phyloP scores from a whole-genome alignment of 345 rosid genomes.

The Populus simonii region DNA sequence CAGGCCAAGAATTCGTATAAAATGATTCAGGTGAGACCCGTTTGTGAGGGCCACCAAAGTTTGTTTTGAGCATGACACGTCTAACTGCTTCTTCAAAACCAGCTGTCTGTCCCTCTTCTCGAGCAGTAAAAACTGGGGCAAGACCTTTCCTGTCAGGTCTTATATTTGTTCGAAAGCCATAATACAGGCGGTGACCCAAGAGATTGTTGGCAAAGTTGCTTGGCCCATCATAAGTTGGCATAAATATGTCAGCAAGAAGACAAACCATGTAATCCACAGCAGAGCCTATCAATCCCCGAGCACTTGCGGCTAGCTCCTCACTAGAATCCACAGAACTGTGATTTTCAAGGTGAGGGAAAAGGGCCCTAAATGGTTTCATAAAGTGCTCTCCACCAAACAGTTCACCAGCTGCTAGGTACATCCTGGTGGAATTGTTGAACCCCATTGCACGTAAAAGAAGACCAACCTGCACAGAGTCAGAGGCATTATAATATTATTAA shows the following conservation, averaged over 20 bases:
- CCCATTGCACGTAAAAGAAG: slow-evolving; percentile 85
- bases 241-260: slow-evolving; percentile 87
- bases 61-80: slow-evolving; percentile 75
- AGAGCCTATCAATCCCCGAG: slow-evolving; percentile 80
- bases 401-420: slow-evolving; percentile 94
- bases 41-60: slow-evolving; percentile 93
- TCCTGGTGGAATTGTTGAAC: slow-evolving; percentile 82
- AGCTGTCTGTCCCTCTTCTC: slow-evolving; percentile 60
- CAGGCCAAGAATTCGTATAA: slow-evolving; percentile 98
- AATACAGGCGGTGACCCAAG: slow-evolving; percentile 92
- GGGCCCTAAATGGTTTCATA: slow-evolving; percentile 73
- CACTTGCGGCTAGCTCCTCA: slow-evolving; percentile 64
- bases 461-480: slow-evolving; percentile 67
- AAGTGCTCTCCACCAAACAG: slow-evolving; percentile 90
- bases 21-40: slow-evolving; percentile 90
- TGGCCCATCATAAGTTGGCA: slow-evolving; percentile 99
- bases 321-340: slow-evolving; percentile 80
- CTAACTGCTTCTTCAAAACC: slow-evolving; percentile 83
- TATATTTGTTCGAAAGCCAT: slow-evolving; percentile 91
- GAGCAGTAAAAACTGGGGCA: slow-evolving; percentile 71
- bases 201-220: slow-evolving; percentile 99
- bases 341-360: slow-evolving; percentile 88
- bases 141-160: slow-evolving; percentile 93
- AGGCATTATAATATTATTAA: slow-evolving; percentile 3
- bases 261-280: slow-evolving; percentile 99